These are phyloP conservation scores for Sequoia sempervirens DNA, from an alignment of 75 land plant species.

Conservation along the genomic window DNA sequence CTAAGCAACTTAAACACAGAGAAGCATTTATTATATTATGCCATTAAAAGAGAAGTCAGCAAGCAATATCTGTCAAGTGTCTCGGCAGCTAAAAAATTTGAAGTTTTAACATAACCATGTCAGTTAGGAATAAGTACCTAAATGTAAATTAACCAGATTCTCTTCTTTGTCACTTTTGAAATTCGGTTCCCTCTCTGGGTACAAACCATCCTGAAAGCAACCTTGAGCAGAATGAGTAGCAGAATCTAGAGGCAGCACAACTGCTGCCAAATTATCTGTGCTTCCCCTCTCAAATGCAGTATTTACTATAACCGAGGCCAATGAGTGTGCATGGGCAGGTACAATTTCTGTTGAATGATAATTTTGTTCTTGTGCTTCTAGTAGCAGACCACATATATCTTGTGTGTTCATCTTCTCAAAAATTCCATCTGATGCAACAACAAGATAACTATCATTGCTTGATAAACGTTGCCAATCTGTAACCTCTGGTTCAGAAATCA, in stretches of 20 bases:
- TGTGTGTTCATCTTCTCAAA: slow-evolving; percentile 77
- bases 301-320: slow-evolving; percentile 64
- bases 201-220: not conserved
- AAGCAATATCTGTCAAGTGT: not conserved
- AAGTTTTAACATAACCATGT: slow-evolving; percentile 4
- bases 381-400: slow-evolving; percentile 71
- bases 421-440: slow-evolving; percentile 84
- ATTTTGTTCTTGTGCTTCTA: slow-evolving; percentile 22
- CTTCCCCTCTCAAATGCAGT: slow-evolving; percentile 76
- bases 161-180: slow-evolving; percentile 3
- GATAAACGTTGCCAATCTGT: slow-evolving; percentile 68
- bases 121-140: slow-evolving; percentile 1
- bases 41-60: not conserved
- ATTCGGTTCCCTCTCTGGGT: not conserved
- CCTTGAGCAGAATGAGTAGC: slow-evolving; percentile 15
- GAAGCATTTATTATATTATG: not conserved
- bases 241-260: slow-evolving; percentile 54
- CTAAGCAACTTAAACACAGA: not conserved
- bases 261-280: slow-evolving; percentile 80
- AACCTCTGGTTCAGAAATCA: slow-evolving; percentile 80
- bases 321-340: slow-evolving; percentile 19
- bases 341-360: slow-evolving; percentile 5
- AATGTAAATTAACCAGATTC: not conserved
- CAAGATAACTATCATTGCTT: slow-evolving; percentile 54
- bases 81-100: not conserved